Conservation (phyloP, 2,329 filamentous ascomycete genomes). For the Dothiorella sarmentorum region DNA sequence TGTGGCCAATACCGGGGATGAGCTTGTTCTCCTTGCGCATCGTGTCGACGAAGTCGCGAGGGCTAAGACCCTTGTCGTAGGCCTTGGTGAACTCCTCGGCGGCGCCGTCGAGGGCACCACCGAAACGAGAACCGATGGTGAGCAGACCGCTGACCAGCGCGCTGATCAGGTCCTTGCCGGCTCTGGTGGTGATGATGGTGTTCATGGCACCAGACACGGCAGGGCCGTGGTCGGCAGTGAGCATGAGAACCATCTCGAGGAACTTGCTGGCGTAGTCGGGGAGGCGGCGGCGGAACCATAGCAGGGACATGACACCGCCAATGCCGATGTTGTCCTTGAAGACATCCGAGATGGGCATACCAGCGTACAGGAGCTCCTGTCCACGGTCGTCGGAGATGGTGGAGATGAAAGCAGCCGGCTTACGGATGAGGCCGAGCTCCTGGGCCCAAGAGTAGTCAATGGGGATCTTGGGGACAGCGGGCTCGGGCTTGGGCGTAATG, state of each 20-base stretch:
- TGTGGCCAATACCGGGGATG: constrained; percentile 95
- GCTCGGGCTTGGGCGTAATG: constrained; percentile 83
- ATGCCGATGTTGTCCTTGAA: constrained; percentile 99
- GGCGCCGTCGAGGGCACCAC: constrained; percentile 95
- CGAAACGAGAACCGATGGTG: constrained; percentile 96
- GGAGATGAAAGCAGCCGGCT: constrained; percentile 99
- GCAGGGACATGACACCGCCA: constrained; percentile 98
- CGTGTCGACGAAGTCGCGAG: constrained; percentile 96
- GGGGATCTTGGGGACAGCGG: constrained; percentile 95
- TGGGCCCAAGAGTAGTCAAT: constrained; percentile 99
- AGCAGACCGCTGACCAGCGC: constrained; percentile 93
- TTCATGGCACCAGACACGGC: constrained; percentile 99
- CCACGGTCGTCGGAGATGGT: constrained; percentile 99
- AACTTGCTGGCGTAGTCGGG: constrained; percentile 97
- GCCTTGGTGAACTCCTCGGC: constrained; percentile 98
- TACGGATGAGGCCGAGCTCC: constrained; percentile 98
- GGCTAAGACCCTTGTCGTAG: constrained; percentile 95
- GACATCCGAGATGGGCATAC: constrained; percentile 99
- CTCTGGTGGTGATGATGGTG: constrained; percentile 99
- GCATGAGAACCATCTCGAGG: constrained; percentile 99
- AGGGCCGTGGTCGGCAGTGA: constrained; percentile 97
- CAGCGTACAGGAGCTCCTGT: constrained; percentile 96
- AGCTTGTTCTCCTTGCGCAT: constrained; percentile 99
- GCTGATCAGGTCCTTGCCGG: constrained; percentile 96
- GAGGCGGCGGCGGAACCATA: constrained; percentile 99